These are phyloP conservation scores for Strobilomyces echinocephalus DNA, from an alignment of 768 basidiomycete species.

Conservation along the genomic window DNA sequence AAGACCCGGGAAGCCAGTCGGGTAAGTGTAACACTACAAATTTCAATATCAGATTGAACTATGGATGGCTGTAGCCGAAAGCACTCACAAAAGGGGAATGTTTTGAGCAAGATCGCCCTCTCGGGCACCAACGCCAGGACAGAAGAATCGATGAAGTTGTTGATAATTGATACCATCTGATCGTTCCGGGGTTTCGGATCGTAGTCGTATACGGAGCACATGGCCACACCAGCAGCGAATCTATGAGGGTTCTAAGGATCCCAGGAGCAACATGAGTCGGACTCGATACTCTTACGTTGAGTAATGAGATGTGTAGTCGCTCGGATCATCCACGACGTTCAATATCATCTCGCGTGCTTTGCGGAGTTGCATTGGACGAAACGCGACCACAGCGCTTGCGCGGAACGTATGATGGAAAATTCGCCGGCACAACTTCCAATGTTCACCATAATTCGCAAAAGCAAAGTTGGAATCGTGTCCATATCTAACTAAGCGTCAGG, in stretches of 20 bases:
- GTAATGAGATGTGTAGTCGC: conserved; percentile 5
- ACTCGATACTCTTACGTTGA: conserved; percentile 4
- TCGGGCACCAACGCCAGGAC: conserved; percentile 7
- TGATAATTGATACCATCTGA: conserved; percentile 12
- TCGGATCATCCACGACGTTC: conserved; percentile 9
- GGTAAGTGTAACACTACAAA: conserved; percentile 24
- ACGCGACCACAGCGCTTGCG: background rate
- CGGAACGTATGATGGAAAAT: conserved; percentile 19
- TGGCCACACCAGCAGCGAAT: conserved; percentile 30
- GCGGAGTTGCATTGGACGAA: conserved; percentile 15
- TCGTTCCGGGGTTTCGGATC: conserved; percentile 14
- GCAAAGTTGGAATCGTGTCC: conserved; percentile 11
- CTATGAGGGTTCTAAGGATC: conserved; percentile 14
- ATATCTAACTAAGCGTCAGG: conserved; percentile 4
- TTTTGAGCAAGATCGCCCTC: conserved; percentile 10
- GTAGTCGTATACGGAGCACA: conserved; percentile 17
- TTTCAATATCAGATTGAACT: background rate
- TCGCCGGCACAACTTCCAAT: conserved; percentile 11
- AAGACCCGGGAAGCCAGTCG: conserved; percentile 22
- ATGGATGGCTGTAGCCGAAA: background rate
- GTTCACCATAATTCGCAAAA: background rate
- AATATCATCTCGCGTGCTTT: conserved; percentile 8
- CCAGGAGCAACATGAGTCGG: background rate
- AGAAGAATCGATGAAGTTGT: conserved; percentile 8
- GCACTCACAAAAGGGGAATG: conserved; percentile 17